These are phyloP conservation scores for Sistotremastrum niveocremeum DNA, from an alignment of 768 basidiomycete species.

Conservation along the genomic window DNA sequence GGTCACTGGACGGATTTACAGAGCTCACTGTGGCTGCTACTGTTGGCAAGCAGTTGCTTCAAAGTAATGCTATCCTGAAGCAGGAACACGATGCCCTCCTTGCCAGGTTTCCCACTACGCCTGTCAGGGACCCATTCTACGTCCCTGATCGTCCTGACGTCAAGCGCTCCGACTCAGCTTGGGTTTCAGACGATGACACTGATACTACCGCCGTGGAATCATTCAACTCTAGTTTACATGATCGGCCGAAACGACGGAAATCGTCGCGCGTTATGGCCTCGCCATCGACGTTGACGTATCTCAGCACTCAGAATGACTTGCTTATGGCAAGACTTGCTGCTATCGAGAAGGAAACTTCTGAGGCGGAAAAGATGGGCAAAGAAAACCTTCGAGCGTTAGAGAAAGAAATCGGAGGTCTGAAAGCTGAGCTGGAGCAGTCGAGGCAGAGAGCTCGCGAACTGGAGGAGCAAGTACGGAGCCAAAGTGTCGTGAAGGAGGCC, in stretches of 20 bases:
- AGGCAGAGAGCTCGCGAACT: slow-evolving; percentile 56
- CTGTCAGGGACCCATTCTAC: slow-evolving; percentile 8
- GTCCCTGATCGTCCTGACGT: neutral
- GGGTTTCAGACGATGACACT: neutral
- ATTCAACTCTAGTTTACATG: too few relatives aligned
- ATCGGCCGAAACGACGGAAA: neutral
- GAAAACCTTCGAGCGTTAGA: slow-evolving; percentile 60
- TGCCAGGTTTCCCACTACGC: slow-evolving; percentile 42
- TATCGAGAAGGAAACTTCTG: slow-evolving; percentile 55
- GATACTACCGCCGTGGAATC: too few relatives aligned
- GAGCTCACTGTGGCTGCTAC: slow-evolving; percentile 59
- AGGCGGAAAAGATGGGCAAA: slow-evolving; percentile 53
- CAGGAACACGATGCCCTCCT: slow-evolving; percentile 60
- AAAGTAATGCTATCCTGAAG: slow-evolving; percentile 55
- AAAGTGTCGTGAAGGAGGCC: slow-evolving; percentile 14
- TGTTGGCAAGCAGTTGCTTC: slow-evolving; percentile 54
- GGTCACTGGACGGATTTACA: slow-evolving; percentile 11
- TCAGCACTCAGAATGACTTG: slow-evolving; percentile 77
- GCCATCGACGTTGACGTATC: slow-evolving; percentile 50
- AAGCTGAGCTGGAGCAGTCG: slow-evolving; percentile 67
- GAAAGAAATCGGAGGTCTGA: slow-evolving; percentile 62
- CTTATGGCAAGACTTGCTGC: slow-evolving; percentile 62
- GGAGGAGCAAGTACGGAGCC: slow-evolving; percentile 39
- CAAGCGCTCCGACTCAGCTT: neutral
- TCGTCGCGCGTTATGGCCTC: slow-evolving; percentile 10